Evolutionary conservation across 164 flowering plant species (phyloP), one percentile per base, ranked within the genome.

Genomic region (Liriodendron chinense): DNA sequence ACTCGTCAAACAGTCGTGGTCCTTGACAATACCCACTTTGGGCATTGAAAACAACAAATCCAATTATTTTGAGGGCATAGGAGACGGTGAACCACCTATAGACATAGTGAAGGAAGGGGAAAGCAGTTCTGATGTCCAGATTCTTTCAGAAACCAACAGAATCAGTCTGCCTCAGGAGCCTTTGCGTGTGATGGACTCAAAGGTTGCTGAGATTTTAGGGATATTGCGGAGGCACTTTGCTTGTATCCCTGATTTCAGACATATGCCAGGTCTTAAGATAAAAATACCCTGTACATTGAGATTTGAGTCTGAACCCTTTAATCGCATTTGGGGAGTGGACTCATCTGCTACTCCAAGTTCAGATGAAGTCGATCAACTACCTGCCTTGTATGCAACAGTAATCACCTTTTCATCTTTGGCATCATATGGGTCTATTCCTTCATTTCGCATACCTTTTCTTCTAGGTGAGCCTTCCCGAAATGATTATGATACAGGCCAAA

Each of bases 1-100:
- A 53, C 90, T 92, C 72, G 97, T 92, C 26, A 90, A 89, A 77
- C 97, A 96, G 63, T 86, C 91, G 53, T 96, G 99, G 99, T 89
- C 94, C 61, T 77, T 96, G 80, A 81, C 91, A 67, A 78, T 92
- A 70, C 76, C 94, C 62, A 82, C 80, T 68, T 75, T 86, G 68
- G 86, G 80, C 62, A 72, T 76, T 73, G 85, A 76, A 67, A 75
- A 74, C 76, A 74, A 73, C 25, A 73, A 76, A 57, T 70, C 85
- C 72, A 74, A 71, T 61, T 81, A 78, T 79, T 22, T 84, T 24
- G 88, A 83, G 68, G 79, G 82, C 75, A 82, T 87, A 63, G 85
- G 75, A 75, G 89, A 88, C 77, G 79, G 76, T 70, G 87, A 84
- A 68, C 47, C 80, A 22, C 26, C 74, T 50, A 67, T 63, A 23